Conservation (phyloP, 2,329 filamentous ascomycete genomes). For the Aspergillus pseudoglaucus region DNA sequence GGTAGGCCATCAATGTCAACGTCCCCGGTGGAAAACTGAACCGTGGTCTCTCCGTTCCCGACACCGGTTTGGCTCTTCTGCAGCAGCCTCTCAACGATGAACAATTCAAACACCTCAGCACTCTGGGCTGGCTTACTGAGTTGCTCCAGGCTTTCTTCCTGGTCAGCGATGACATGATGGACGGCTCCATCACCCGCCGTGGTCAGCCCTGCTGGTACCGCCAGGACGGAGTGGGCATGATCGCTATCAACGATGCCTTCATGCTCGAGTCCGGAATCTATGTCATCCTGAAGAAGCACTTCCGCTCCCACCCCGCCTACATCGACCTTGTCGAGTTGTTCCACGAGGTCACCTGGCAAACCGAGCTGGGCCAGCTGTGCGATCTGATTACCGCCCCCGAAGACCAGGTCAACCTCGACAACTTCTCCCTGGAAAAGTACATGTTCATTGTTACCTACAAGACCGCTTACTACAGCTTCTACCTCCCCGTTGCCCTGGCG, state of each 20-base stretch:
- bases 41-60: conserved; percentile 94
- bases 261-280: conserved; percentile 91
- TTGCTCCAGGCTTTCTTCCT: conserved; percentile 98
- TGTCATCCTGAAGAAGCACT: conserved; percentile 85
- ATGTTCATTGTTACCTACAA: conserved; percentile 99
- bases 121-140: conserved; percentile 95
- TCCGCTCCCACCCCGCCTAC: conserved; percentile 80
- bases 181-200: conserved; percentile 86
- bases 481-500: conserved; percentile 88
- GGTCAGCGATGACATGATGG: conserved; percentile 98
- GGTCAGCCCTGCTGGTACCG: conserved; percentile 96
- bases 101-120: conserved; percentile 81
- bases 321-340: conserved; percentile 91
- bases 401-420: conserved; percentile 83
- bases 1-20: conserved; percentile 75
- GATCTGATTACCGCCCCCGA: conserved; percentile 95
- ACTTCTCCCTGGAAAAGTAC: conserved; percentile 91
- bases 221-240: conserved; percentile 79
- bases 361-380: conserved; percentile 89
- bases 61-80: conserved; percentile 77
- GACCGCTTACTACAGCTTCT: conserved; percentile 99
- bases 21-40: conserved; percentile 95
- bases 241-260: conserved; percentile 98
- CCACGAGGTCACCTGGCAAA: conserved; percentile 90
- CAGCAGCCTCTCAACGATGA: conserved; percentile 64